Base-by-base conservation (phyloP, 331 rosid species). In the Telfairia occidentalis region DNA sequence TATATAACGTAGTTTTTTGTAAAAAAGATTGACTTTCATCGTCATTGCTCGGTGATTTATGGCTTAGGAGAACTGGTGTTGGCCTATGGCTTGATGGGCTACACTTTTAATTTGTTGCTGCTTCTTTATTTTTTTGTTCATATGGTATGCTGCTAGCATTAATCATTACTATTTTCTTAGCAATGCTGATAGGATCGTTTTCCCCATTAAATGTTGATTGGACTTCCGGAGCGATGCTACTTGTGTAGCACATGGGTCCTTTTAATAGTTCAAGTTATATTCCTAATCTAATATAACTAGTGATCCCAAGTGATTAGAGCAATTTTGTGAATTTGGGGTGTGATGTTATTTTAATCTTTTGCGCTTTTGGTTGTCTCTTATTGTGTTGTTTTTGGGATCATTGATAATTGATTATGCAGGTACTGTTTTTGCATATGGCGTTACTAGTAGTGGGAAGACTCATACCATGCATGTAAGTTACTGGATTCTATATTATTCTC, bases 391-490 rank as follows among this genome's bases (percentile, higher is more conserved):
- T 43, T 69, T 69, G 18, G 57, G 35, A 35, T 38, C 1, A 28
- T 52, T 78, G 46, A 45, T 43, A 46, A 48, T 43, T 38, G 32
- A 46, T 76, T 60, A 7, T 85, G 82, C 85, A 85, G 88, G 88
- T 57, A 85, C 88, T 34, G 88, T 85, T 13, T 84, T 82, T 81
- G 82, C 88, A 57, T 82, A 80, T 81, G 90, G 86, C 54, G 86
- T 82, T 77, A 79, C 87, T 37, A 81, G 86, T 77, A 83, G 88
- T 74, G 85, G 86, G 64, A 83, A 85, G 81, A 85, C 88, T 9
- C 88, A 85, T 79, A 85, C 88, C 42, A 85, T 85, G 88, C 88
- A 85, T 79, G 88, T 85, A 78, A 82, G 88, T 55, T 67, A 26
- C 38, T 18, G 58, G 50, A 46, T 15, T 45, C 13, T 45, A 32